Evolutionary conservation across 2,329 filamentous ascomycete genomes (phyloP).

Genomic region (Rhexocercosporidium sp.): DNA sequence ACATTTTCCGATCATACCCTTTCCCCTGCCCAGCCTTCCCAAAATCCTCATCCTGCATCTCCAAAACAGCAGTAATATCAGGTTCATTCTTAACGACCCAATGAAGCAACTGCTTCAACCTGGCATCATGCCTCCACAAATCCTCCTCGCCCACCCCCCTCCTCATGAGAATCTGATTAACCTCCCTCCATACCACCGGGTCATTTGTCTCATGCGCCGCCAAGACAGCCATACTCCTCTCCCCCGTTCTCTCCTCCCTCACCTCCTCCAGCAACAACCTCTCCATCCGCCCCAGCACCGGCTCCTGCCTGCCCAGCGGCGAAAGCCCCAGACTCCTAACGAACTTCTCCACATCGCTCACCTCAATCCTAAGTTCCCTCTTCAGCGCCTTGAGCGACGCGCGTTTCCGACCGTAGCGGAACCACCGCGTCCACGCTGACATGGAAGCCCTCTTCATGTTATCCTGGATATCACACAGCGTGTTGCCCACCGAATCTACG

Average conservation of each 20-base stretch:
- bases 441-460: background rate
- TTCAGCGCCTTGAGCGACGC: background rate
- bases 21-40: background rate
- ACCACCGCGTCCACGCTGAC: background rate
- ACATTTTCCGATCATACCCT: background rate
- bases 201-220: slow-evolving; percentile 6
- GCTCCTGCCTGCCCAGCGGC: slow-evolving; percentile 2
- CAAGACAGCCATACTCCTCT: background rate
- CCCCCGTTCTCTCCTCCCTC: slow-evolving; percentile 1
- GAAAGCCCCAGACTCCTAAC: slow-evolving; percentile 12
- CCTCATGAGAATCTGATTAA: background rate
- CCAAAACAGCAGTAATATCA: slow-evolving; percentile 5
- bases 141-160: background rate
- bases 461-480: slow-evolving; percentile 12
- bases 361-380: background rate
- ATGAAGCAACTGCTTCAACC: slow-evolving; percentile 11
- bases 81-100: slow-evolving; percentile 16
- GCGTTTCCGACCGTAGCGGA: slow-evolving; percentile 1
- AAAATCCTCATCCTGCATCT: slow-evolving; percentile 1
- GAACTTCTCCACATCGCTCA: slow-evolving; percentile 12
- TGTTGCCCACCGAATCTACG: slow-evolving; percentile 6
- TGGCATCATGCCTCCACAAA: slow-evolving; percentile 7
- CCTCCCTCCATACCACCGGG: background rate
- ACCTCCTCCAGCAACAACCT: slow-evolving; percentile 9
- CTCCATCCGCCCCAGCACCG: slow-evolving; percentile 8